Percentiles rank a stretch among this genome's conserved stretches.
Conservation (phyloP, 2,329 filamentous ascomycete genomes). For the Cyphellophora attinorum region DNA sequence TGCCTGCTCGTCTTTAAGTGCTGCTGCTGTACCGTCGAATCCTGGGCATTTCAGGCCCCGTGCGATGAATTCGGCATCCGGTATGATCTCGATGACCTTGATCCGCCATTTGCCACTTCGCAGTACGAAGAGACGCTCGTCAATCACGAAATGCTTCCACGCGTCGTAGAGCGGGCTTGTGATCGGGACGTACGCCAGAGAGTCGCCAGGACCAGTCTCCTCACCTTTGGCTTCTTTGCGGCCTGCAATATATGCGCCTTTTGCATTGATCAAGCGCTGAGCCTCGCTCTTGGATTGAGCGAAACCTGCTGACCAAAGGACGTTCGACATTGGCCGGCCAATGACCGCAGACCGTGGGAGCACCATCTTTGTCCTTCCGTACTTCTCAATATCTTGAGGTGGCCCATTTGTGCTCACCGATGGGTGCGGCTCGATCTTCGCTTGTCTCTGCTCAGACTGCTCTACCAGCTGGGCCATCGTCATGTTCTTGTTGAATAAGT, state of each 20-base stretch:
- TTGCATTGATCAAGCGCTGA: slow-evolving; percentile 38
- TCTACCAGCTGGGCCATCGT: slow-evolving; percentile 14
- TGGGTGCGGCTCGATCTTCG: background rate
- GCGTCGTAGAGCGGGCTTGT: slow-evolving; percentile 30
- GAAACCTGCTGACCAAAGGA: slow-evolving; percentile 43
- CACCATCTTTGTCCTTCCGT: slow-evolving; percentile 27
- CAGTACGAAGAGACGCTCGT: slow-evolving; percentile 43
- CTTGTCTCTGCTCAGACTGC: background rate
- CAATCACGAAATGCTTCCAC: slow-evolving; percentile 40
- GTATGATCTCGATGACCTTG: slow-evolving; percentile 45
- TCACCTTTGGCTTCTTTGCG: slow-evolving; percentile 22
- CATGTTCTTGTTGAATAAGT: slow-evolving; percentile 29
- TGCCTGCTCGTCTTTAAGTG: no score
- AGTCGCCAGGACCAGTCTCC: slow-evolving; percentile 26
- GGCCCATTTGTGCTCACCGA: background rate
- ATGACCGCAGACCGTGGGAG: slow-evolving; percentile 42
- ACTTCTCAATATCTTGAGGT: slow-evolving; percentile 14
- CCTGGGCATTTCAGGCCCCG: slow-evolving; percentile 39
- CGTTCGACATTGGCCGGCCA: slow-evolving; percentile 36
- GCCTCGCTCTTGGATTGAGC: slow-evolving; percentile 42
- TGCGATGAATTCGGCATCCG: slow-evolving; percentile 42
- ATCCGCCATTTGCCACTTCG: slow-evolving; percentile 53
- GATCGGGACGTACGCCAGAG: slow-evolving; percentile 37
- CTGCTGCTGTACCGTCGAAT: slow-evolving; percentile 34
- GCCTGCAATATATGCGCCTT: slow-evolving; percentile 42